These are phyloP conservation scores for Zygotorulaspora sp. DNA, from an alignment of 805 yeast genomes.

Conservation along the genomic window DNA sequence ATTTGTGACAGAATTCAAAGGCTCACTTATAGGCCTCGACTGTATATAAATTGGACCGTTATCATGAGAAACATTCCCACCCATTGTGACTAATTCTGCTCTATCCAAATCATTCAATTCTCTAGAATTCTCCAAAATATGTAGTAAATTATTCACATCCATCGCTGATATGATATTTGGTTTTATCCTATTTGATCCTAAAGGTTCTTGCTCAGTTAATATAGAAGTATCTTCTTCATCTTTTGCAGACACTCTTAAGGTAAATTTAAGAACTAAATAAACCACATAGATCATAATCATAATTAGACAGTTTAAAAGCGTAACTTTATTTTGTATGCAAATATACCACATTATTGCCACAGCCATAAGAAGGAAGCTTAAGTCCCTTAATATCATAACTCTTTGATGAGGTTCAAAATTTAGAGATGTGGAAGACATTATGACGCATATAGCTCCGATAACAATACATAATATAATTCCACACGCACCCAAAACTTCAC, in stretches of 20 bases:
- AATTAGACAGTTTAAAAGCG: slow-evolving; percentile 25
- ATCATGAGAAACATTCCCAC: slow-evolving; percentile 1
- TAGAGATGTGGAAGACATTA: slow-evolving; percentile 23
- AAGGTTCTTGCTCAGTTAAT: slow-evolving; percentile 6
- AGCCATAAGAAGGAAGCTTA: slow-evolving; percentile 25
- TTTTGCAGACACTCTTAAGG: slow-evolving; percentile 4
- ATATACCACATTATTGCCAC: slow-evolving; percentile 26
- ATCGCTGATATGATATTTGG: slow-evolving; percentile 32
- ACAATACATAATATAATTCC: slow-evolving; percentile 37
- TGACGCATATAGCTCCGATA: slow-evolving; percentile 31
- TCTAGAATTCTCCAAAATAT: slow-evolving; percentile 25
- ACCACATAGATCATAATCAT: slow-evolving; percentile 27
- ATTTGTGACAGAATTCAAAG: slow-evolving; percentile 3
- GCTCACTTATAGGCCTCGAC: slow-evolving; percentile 21
- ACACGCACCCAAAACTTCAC: slow-evolving; percentile 38
- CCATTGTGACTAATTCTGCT: slow-evolving; percentile 11
- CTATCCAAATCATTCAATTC: not conserved
- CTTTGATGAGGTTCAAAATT: slow-evolving; percentile 20
- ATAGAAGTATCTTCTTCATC: slow-evolving; percentile 7
- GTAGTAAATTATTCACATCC: slow-evolving; percentile 28
- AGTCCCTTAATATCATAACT: slow-evolving; percentile 24
- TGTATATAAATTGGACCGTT: not conserved
- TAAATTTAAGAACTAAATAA: slow-evolving; percentile 22
- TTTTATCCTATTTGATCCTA: slow-evolving; percentile 16
- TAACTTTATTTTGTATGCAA: slow-evolving; percentile 22